Evolutionary conservation across 352 stramenopile species (phyloP), one percentile per base, ranked within the genome.

Genomic region (Aphanomyces invadans): DNA sequence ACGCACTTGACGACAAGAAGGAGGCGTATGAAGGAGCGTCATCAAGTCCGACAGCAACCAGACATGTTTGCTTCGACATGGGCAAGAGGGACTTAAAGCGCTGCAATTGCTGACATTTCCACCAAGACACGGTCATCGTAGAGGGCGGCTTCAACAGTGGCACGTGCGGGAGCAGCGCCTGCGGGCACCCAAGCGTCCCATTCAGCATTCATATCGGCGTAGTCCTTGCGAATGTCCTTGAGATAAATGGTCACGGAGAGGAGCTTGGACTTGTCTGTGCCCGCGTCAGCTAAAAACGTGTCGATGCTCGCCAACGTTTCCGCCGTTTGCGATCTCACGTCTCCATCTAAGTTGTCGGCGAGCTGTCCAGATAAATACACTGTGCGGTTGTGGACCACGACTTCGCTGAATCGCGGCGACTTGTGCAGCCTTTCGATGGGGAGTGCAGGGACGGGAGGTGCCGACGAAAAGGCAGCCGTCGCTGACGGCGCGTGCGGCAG

Each of bases 141-240:
- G 10, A 67, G 17, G 17, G 21, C 23, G 3, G 60, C 39, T 46
- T 67, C 42, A 19, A 67, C 60, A 5, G 60, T 67, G 17, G 60
- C 49, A 21, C 60, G 60, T 5, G 60, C 60, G 5, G 60, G 60
- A 0, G 60, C 48, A 11, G 60, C 60, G 29, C 60, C 60, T 23
- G 48, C 25, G 21, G 57, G 26, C 11, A 67, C 60, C 60, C 60
- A 67, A n/a, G 60, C 60, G n/a, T 67, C 60, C 60, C 60, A 67
- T 10, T 59, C 38, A 36, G 60, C 39, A 25, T 67, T 67, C 60
- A 67, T 67, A 3, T 9, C 46, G 5, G 60, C 60, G 49, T 67
- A 67, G 28, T 67, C 60, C 2, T 39, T 44, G n/a, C n/a, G n/a
- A 39, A 67, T 67, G 36, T 67, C 60, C 26, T 67, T 67, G 46